Percentiles rank a stretch among this genome's conserved stretches.
phyloP scores from a whole-genome alignment of 257 asterid species.

The Anisodus tanguticus region DNA sequence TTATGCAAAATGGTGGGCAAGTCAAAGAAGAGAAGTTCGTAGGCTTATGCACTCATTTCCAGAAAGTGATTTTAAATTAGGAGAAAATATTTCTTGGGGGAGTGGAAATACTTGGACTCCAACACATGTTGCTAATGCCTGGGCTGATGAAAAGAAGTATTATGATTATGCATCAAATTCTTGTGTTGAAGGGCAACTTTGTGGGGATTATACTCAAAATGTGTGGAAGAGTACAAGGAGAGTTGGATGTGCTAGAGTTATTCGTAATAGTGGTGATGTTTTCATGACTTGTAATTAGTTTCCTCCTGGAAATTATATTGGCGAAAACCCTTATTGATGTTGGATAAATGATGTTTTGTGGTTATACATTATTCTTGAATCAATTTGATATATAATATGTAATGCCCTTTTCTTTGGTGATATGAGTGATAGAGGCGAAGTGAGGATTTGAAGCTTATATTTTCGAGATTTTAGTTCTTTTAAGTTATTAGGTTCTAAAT shows the following conservation, averaged over 20 bases:
- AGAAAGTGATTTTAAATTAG: slow-evolving; percentile 62
- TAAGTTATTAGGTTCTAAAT: no score
- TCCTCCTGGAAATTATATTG: slow-evolving; percentile 72
- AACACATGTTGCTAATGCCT: slow-evolving; percentile 59
- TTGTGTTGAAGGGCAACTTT: slow-evolving; percentile 57
- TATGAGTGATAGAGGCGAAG: no score
- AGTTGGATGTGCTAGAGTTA: slow-evolving; percentile 67
- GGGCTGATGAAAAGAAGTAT: slow-evolving; percentile 79
- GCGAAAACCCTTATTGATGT: slow-evolving; percentile 57
- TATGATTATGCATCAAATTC: slow-evolving; percentile 51
- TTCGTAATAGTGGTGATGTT: slow-evolving; percentile 66
- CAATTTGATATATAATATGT: no score
- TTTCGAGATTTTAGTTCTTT: no score
- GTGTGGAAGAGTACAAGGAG: slow-evolving; percentile 64
- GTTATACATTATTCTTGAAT: no score
- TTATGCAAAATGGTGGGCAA: slow-evolving; percentile 78
- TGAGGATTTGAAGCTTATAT: no score
- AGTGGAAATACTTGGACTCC: slow-evolving; percentile 69
- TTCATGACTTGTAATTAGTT: slow-evolving; percentile 77
- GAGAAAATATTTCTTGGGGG: slow-evolving; percentile 82
- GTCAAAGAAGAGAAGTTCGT: slow-evolving; percentile 56
- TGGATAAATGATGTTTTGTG: not conserved
- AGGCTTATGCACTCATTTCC: slow-evolving; percentile 60
- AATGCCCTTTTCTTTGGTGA: no score
- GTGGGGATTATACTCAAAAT: slow-evolving; percentile 84